phyloP scores from a whole-genome alignment of 1,284 basidiomycete genomes.

The Trichosporon ovoides region DNA sequence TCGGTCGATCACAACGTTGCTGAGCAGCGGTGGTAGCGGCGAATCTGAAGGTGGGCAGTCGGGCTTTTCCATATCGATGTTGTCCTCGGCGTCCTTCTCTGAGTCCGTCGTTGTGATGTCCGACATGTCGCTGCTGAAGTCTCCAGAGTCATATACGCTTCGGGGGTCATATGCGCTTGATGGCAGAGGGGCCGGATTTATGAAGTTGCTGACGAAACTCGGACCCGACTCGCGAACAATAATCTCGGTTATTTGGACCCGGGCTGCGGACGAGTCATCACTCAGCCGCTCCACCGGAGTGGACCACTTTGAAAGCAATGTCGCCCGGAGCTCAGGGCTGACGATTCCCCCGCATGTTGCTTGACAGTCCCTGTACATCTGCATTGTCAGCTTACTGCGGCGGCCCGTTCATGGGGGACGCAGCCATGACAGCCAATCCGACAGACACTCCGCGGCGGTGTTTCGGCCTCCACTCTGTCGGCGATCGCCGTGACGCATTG shows the following conservation, averaged over 20 bases:
- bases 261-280: background rate
- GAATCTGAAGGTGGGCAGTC: background rate
- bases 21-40: background rate
- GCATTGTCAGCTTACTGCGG: background rate
- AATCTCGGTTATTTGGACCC: conserved; percentile 4
- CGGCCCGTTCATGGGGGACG: background rate
- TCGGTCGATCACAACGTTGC: background rate
- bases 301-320: background rate
- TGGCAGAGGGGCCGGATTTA: background rate
- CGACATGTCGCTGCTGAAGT: background rate
- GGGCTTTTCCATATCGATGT: background rate
- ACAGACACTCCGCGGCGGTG: background rate
- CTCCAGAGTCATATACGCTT: background rate
- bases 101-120: background rate
- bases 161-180: too few species aligned
- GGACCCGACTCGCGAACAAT: background rate
- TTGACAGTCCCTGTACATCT: background rate
- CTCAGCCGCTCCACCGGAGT: background rate
- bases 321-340: background rate
- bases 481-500: background rate
- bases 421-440: background rate
- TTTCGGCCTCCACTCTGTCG: conserved; percentile 1
- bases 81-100: background rate
- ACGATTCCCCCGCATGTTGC: background rate
- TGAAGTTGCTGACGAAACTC: background rate